These are phyloP conservation scores for Wickerhamomyces hampshirensis DNA, from an alignment of 805 yeast genomes.

Conservation along the genomic window DNA sequence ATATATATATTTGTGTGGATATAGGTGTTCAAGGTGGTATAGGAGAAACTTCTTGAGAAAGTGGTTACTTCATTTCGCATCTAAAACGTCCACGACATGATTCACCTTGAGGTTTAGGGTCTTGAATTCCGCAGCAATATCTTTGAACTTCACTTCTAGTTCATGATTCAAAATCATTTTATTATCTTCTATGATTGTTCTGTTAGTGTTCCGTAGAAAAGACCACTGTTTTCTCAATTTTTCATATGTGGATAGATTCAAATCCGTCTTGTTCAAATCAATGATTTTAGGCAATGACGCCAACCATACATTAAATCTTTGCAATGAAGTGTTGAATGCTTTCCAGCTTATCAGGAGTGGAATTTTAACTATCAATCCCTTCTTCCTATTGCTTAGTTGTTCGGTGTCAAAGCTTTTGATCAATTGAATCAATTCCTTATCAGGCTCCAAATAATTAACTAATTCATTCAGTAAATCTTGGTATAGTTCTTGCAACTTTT, in stretches of 20 bases:
- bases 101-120: conserved; percentile 5
- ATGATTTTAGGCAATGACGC: conserved; percentile 16
- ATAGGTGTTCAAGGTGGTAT: too few species aligned
- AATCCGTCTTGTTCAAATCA: conserved; percentile 23
- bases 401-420: too few species aligned
- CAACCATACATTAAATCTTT: too few species aligned
- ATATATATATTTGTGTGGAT: too few species aligned
- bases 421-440: conserved; percentile 13
- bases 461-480: conserved; percentile 22
- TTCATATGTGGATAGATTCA: conserved; percentile 26
- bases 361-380: too few species aligned
- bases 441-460: conserved; percentile 19
- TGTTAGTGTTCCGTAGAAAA: conserved; percentile 31
- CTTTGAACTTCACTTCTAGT: conserved; percentile 9
- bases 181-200: conserved; percentile 9
- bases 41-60: too few species aligned
- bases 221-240: conserved; percentile 33
- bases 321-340: too few species aligned
- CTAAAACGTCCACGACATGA: conserved; percentile 3
- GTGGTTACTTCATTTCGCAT: neutral
- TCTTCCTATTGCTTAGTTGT: too few species aligned
- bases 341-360: too few species aligned
- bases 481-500: conserved; percentile 19
- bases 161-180: conserved; percentile 20
- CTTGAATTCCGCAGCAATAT: conserved; percentile 10